Evolutionary conservation across 768 basidiomycete genomes (phyloP), one percentile per base, ranked within the genome.

Genomic region (Clathrus columnatus): DNA sequence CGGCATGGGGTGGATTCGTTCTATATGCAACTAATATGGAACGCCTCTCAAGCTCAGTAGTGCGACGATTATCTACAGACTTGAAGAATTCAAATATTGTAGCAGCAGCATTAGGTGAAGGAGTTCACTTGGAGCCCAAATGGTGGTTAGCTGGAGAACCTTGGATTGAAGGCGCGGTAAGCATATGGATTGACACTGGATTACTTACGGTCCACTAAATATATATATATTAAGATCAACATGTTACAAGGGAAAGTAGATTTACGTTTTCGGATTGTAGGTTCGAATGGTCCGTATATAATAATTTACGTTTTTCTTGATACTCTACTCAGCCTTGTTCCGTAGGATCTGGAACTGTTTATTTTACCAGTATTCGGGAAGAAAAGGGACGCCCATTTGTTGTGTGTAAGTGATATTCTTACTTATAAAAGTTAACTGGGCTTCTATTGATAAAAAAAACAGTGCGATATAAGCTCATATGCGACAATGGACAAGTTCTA

Each of bases 71-170:
- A 53, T 67, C 86, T 69, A 75, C 77, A 36, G 79, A 78, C 4
- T 68, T 87, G 44, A 78, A 77, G 57, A 76, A 77, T 16, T 78
- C 76, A 59, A 60, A 69, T 5, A 73, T 73, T 56, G 61, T 88
- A 60, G 69, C 68, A 48, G 77, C 75, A 23, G 69, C 72, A 1
- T 68, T 91, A 56, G 87, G 87, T 2, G 80, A 85, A 45, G 84
- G 80, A 6, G 77, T 85, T 53, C 70, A 81, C 44, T 75, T 80
- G 0, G 80, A 84, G 58, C 79, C 82, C 0, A 78, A 79, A 47
- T 85, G 83, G 83, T 89, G 81, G 72, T 67, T 89, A 61, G 87
- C 87, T 59, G 87, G 87, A 1, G 81, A 87, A 61, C 86, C 87
- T 5, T 76, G 76, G 67, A 80, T 90, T 42, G 72, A 72, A 43